Percentiles rank a stretch among this genome's conserved stretches.
Evolutionary conservation across 176 grass and related monocot species (phyloP).

Genomic region (Miscanthus lutarioriparius): DNA sequence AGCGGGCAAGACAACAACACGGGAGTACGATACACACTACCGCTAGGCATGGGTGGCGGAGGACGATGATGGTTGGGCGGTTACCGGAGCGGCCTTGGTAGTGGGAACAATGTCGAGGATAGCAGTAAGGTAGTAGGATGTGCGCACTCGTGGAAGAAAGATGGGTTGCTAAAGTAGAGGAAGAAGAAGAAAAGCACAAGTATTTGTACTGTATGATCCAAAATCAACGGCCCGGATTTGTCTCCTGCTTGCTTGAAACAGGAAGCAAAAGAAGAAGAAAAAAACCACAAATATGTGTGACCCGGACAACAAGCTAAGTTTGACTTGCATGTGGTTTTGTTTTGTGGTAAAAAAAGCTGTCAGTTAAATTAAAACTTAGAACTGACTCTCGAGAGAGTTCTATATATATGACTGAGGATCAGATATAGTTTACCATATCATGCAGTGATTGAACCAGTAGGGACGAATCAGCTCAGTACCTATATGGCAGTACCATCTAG

Average conservation of each 20-base stretch:
- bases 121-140: too few species aligned
- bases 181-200: too few species aligned
- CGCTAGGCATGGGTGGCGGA: rapidly evolving
- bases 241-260: too few species aligned
- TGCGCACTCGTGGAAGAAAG: too few species aligned
- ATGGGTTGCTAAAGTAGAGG: too few species aligned
- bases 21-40: too few species aligned
- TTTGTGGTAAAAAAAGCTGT: not conserved
- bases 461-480: not conserved
- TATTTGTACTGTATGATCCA: too few species aligned
- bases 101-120: too few species aligned
- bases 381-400: not conserved
- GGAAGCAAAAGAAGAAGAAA: too few species aligned
- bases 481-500: not conserved
- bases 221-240: not conserved
- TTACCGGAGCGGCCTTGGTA: too few species aligned
- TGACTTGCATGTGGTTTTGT: not conserved
- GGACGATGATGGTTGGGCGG: too few species aligned
- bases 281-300: not conserved
- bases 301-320: not conserved
- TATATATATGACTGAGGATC: not conserved
- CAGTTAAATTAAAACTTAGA: not conserved
- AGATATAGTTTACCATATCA: not conserved
- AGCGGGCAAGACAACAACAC: too few species aligned
- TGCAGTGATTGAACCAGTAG: not conserved